Conservation (phyloP, 345 rosid species). For the Salix brachista region DNA sequence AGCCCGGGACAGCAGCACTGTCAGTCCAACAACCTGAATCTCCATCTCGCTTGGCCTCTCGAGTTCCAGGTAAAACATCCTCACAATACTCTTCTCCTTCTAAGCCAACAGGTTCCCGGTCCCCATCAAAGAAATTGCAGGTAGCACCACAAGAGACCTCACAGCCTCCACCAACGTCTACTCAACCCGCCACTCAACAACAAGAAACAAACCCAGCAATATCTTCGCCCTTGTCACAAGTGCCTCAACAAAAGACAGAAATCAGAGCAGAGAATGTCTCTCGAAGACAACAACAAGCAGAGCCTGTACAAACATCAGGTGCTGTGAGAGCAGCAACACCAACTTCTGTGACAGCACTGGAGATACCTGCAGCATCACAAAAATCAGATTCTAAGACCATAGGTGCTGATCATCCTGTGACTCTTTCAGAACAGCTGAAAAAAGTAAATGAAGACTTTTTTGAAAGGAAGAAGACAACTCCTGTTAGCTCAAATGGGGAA, state of each 20-base stretch:
- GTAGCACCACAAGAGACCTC: conserved; percentile 13
- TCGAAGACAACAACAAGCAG: conserved; percentile 3
- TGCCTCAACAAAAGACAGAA: conserved; percentile 23
- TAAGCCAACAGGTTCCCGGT: conserved; percentile 20
- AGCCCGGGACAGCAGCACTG: conserved; percentile 19
- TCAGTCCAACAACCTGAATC: conserved; percentile 22
- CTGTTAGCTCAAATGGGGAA: conserved; percentile 17
- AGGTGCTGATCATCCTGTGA: not conserved
- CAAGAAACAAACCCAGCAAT: conserved; percentile 1
- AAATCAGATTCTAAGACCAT: conserved; percentile 5
- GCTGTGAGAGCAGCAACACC: not conserved
- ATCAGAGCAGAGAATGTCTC: conserved; percentile 11
- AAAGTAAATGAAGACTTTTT: conserved; percentile 23
- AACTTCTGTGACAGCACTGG: conserved; percentile 12
- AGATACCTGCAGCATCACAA: conserved; percentile 11
- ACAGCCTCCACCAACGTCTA: conserved; percentile 6
- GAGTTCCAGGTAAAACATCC: conserved; percentile 19
- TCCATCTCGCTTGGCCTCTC: conserved; percentile 21
- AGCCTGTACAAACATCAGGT: conserved; percentile 14
- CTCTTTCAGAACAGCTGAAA: conserved; percentile 10
- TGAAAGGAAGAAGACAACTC: conserved; percentile 19
- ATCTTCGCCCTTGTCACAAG: conserved; percentile 11
- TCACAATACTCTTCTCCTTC: conserved; percentile 32
- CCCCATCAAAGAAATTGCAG: conserved; percentile 21
- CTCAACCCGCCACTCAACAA: conserved; percentile 7